A percentile compares a stretch with the other conserved stretches of the same genome.
Conservation (phyloP, 257 asterid genomes). For the Asclepias syriaca region DNA sequence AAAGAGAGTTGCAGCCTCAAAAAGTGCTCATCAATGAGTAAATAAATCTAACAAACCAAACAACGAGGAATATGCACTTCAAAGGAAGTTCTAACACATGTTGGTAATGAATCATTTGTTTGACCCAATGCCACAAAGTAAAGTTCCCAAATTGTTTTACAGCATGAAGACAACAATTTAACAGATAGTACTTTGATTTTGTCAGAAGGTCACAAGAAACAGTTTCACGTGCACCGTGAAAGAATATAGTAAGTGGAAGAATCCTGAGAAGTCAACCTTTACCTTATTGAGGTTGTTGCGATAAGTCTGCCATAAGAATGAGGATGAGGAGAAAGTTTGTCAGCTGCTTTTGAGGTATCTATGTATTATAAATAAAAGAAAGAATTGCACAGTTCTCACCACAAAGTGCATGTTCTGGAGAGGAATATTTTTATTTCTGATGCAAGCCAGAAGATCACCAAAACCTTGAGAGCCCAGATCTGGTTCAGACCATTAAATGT, state of each 20-base stretch:
- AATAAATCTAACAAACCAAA: background rate
- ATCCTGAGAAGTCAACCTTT: slow-evolving; percentile 20
- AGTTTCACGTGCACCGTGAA: background rate
- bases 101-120: background rate
- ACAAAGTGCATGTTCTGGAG: slow-evolving; percentile 97
- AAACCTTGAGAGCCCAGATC: slow-evolving; percentile 95
- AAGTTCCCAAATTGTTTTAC: background rate
- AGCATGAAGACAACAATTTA: background rate
- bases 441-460: slow-evolving; percentile 84
- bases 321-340: slow-evolving; percentile 24
- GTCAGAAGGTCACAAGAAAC: background rate
- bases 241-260: slow-evolving; percentile 14
- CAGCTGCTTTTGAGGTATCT: slow-evolving; percentile 17
- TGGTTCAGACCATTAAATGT: slow-evolving; percentile 32
- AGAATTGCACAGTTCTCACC: slow-evolving; percentile 46
- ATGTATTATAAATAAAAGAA: slow-evolving; percentile 4
- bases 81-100: too few relatives aligned
- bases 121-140: background rate
- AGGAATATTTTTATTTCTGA: slow-evolving; percentile 73
- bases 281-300: slow-evolving; percentile 99
- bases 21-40: background rate
- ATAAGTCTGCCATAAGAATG: slow-evolving; percentile 61
- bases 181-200: background rate
- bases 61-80: background rate
- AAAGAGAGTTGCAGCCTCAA: slow-evolving; percentile 9